Evolutionary conservation across 257 asterid genomes (phyloP).

Genomic region (Salvia splendens): DNA sequence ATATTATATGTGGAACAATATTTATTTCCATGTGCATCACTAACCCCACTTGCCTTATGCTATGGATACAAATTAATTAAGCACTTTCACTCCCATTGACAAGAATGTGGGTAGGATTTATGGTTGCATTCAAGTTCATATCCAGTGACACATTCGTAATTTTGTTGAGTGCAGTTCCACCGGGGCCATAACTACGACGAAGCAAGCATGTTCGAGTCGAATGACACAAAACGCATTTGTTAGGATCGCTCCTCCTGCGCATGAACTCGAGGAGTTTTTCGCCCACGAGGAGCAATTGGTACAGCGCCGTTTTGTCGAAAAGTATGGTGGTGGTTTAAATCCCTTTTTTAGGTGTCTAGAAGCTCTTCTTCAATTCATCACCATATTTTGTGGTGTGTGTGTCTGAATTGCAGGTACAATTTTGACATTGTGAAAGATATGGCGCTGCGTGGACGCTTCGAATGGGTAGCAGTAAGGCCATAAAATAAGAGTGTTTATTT

Average conservation of each 20-base stretch:
- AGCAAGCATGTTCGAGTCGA: slow-evolving; percentile 35
- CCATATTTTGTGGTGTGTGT: background rate
- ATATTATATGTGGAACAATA: slow-evolving; percentile 25
- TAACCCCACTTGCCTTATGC: slow-evolving; percentile 33
- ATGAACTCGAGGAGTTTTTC: slow-evolving; percentile 70
- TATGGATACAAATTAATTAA: slow-evolving; percentile 5
- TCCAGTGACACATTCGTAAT: background rate
- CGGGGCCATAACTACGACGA: slow-evolving; percentile 34
- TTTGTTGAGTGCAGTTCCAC: slow-evolving; percentile 33
- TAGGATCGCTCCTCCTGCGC: slow-evolving; percentile 38
- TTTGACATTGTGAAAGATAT: slow-evolving; percentile 51
- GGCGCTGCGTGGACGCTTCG: slow-evolving; percentile 74
- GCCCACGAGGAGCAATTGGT: slow-evolving; percentile 49
- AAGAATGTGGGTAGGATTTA: no score
- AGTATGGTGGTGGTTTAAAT: slow-evolving; percentile 37
- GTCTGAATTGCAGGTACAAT: slow-evolving; percentile 53
- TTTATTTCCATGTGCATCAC: slow-evolving; percentile 34
- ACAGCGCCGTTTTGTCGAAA: slow-evolving; percentile 53
- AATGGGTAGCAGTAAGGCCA: slow-evolving; percentile 53
- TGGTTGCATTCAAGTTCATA: no score
- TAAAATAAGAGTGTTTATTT: slow-evolving; percentile 12
- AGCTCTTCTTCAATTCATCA: background rate
- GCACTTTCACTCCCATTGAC: no score
- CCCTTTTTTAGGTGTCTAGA: background rate
- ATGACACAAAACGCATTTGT: slow-evolving; percentile 28